These are phyloP conservation scores for Chlorella variabilis DNA, from an alignment of 163 green algal species.

Conservation along the genomic window DNA sequence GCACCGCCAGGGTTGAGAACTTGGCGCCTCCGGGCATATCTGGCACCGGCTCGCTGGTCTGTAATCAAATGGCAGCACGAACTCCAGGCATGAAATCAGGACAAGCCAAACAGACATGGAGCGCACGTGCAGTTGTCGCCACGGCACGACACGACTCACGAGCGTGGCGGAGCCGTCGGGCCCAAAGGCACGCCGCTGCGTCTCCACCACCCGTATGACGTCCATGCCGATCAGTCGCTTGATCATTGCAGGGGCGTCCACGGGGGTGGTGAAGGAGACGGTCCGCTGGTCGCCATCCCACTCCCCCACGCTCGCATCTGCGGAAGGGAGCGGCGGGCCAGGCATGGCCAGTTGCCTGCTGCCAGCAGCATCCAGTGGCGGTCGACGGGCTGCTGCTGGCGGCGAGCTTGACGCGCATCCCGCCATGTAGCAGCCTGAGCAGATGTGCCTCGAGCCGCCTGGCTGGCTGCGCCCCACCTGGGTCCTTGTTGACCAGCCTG, in stretches of 20 bases:
- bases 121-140: too few species aligned
- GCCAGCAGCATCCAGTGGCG: too few species aligned
- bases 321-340: neutral
- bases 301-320: conserved; percentile 2
- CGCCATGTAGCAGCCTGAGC: too few species aligned
- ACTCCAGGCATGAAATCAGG: too few species aligned
- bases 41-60: conserved; percentile 27
- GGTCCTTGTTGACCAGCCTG: conserved; percentile 30
- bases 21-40: conserved; percentile 41
- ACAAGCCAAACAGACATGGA: too few species aligned
- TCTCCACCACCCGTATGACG: conserved; percentile 41
- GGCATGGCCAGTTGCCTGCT: too few species aligned
- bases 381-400: too few species aligned
- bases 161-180: conserved; percentile 13
- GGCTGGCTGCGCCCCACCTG: neutral
- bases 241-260: conserved; percentile 49
- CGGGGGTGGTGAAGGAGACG: conserved; percentile 34
- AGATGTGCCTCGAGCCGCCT: too few species aligned
- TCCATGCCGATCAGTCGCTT: conserved; percentile 17
- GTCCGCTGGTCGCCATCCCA: conserved; percentile 5
- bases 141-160: too few species aligned
- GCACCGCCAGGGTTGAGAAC: conserved; percentile 26
- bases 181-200: conserved; percentile 10
- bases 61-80: too few species aligned
- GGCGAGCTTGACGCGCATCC: too few species aligned